These are phyloP conservation scores for Ophiostoma tasmaniense DNA, from an alignment of 2,329 filamentous ascomycete species.

Conservation along the genomic window DNA sequence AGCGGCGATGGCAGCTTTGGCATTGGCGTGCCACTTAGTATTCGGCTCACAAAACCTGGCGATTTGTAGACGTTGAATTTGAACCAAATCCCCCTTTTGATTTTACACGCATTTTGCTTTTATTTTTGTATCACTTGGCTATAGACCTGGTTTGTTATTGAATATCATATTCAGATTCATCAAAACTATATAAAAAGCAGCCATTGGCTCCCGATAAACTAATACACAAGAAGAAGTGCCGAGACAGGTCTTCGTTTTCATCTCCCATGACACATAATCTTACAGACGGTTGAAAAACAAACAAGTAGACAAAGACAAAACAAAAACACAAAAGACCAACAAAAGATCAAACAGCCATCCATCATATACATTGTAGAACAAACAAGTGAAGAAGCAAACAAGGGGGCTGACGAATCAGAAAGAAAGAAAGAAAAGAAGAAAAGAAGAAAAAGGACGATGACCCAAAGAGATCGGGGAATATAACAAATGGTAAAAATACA, in stretches of 20 bases:
- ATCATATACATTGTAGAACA: background rate
- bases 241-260: background rate
- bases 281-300: background rate
- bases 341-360: background rate
- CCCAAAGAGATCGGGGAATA: constrained; percentile 10
- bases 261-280: constrained; percentile 2
- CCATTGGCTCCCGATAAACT: background rate
- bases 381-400: background rate
- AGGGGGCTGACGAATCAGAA: background rate
- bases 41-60: background rate
- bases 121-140: background rate
- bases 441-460: background rate
- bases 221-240: background rate
- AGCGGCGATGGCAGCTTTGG: background rate
- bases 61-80: background rate
- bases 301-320: background rate
- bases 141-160: background rate
- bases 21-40: constrained; percentile 20
- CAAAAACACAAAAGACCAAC: background rate
- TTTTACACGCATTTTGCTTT: no score
- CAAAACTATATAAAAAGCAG: background rate
- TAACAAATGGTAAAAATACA: constrained; percentile 6
- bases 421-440: background rate
- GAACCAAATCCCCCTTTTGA: no score
- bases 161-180: background rate